Base-by-base conservation (phyloP, 768 basidiomycete genomes). In the Leccinum boreale region DNA sequence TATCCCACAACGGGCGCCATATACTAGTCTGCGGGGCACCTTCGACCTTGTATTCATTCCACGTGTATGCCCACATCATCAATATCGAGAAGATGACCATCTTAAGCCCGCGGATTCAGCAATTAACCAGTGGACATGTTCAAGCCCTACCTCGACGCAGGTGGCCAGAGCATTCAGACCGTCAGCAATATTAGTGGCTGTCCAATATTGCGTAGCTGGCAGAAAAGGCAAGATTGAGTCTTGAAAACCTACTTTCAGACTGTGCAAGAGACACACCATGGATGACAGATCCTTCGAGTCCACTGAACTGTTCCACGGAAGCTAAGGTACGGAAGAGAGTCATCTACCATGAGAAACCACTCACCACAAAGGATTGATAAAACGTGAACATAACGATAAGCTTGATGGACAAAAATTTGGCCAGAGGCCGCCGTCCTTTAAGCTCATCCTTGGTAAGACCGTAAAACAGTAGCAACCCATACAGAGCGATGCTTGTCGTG, bases 371-470 rank as follows among this genome's bases (percentile, higher is more conserved):
- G 1, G 81, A 78, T 66, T 94, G 94, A 70, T 94, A 96, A 72
- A 91, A 94, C 0, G 92, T 93, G 69, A 89, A 85, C 83, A 93
- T 85, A 46, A 93, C 89, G 50, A 92, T 89, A 29, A 90, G 74
- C 71, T 95, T 95, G 77, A 96, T 94, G 3, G 84, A 76, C 59
- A 95, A 68, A 71, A 96, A 96, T 76, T 95, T 95, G 24, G 87
- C 83, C 28, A 94, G 74, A 26, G 93, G 94, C 26, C 87, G 79
- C 17, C 84, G 80, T 33, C 87, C 90, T 55, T 66, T 74, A n/a
- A 96, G 81, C 63, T 94, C 93, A 17, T 89, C 85, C 58, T 85
- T 82, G 50, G 85, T 91, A 46, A 96, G 77, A 21, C 82, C 86
- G 67, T 95, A 95, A 72, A 94, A 93, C 14, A 93, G 63, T 12